phyloP scores from a whole-genome alignment of 192 early-diverging fungal species.

The Lobosporangium transversale region DNA sequence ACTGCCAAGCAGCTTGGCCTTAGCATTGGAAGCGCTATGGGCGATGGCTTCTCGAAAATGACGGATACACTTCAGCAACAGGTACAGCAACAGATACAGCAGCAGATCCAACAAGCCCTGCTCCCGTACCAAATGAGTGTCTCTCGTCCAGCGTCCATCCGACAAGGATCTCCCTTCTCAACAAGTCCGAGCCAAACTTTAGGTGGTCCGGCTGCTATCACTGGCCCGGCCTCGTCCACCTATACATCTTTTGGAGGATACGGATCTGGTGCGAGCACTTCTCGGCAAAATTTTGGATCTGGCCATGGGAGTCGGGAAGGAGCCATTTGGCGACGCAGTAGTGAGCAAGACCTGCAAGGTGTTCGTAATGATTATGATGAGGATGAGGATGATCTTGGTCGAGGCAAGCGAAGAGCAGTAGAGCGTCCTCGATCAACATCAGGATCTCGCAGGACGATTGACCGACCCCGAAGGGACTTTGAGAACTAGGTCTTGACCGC shows the following conservation, averaged over 20 bases:
- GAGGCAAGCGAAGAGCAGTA: conserved; percentile 38
- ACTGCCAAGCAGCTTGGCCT: conserved; percentile 26
- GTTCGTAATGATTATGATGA: conserved; percentile 30
- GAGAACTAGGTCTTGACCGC: conserved; percentile 3
- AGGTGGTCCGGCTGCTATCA: not conserved
- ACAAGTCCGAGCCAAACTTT: conserved; percentile 1
- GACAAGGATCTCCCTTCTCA: conserved; percentile 16
- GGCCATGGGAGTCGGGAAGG: conserved; percentile 9
- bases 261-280: conserved; percentile 1
- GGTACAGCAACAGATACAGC: conserved; percentile 24
- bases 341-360: conserved; percentile 2
- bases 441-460: conserved; percentile 16
- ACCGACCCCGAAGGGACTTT: conserved; percentile 37
- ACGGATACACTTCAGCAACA: conserved; percentile 34
- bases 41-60: conserved; percentile 35
- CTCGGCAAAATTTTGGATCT: conserved; percentile 13
- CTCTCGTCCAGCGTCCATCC: conserved; percentile 26
- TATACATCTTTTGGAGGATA: conserved; percentile 16
- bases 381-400: conserved; percentile 26
- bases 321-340: conserved; percentile 8
- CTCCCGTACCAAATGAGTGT: conserved; percentile 11
- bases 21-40: conserved; percentile 36
- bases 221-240: not conserved
- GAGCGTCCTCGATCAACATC: conserved; percentile 35
- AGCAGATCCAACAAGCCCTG: conserved; percentile 20